phyloP scores from a whole-genome alignment of 2,329 filamentous ascomycete genomes.

The Ophiocordyceps polyrhachis-furcata region DNA sequence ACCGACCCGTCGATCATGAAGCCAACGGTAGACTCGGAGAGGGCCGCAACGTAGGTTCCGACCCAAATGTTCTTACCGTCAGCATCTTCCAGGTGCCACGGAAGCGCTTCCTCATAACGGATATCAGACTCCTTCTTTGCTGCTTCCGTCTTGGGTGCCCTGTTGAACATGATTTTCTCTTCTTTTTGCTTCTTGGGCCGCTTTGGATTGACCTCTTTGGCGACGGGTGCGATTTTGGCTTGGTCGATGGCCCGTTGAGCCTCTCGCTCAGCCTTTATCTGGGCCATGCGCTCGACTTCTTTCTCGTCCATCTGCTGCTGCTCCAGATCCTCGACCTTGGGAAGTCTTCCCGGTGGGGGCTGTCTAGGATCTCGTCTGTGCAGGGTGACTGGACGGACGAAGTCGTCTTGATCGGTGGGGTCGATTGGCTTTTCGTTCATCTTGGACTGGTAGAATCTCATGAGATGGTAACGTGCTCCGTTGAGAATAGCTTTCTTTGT shows the following conservation, averaged over 20 bases:
- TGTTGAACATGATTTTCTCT: conserved; percentile 75
- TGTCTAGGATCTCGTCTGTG: conserved; percentile 75
- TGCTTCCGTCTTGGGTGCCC: conserved; percentile 62
- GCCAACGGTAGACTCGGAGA: conserved; percentile 73
- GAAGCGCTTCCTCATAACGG: conserved; percentile 86
- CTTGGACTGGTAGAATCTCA: conserved; percentile 52
- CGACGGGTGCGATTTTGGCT: conserved; percentile 79
- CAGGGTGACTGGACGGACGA: conserved; percentile 71
- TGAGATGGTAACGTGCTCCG: conserved; percentile 69
- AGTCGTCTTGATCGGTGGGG: conserved; percentile 51
- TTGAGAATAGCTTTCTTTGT: conserved; percentile 67
- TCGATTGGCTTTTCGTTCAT: conserved; percentile 43
- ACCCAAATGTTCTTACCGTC: conserved; percentile 92
- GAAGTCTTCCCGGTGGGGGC: conserved; percentile 41
- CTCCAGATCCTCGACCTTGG: conserved; percentile 37
- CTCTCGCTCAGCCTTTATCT: conserved; percentile 59
- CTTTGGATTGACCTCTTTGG: conserved; percentile 35
- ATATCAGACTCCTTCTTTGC: conserved; percentile 54
- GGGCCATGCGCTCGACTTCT: conserved; percentile 46
- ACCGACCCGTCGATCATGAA: conserved; percentile 49
- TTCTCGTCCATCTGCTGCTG: conserved; percentile 31
- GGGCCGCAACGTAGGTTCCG: conserved; percentile 72
- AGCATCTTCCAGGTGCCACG: conserved; percentile 93
- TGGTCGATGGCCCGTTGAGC: conserved; percentile 73
- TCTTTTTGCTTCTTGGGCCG: conserved; percentile 47